A percentile compares a stretch with the other conserved stretches of the same genome.
Evolutionary conservation across 306 rosid species (phyloP).

Genomic region (Dryas octopetala): DNA sequence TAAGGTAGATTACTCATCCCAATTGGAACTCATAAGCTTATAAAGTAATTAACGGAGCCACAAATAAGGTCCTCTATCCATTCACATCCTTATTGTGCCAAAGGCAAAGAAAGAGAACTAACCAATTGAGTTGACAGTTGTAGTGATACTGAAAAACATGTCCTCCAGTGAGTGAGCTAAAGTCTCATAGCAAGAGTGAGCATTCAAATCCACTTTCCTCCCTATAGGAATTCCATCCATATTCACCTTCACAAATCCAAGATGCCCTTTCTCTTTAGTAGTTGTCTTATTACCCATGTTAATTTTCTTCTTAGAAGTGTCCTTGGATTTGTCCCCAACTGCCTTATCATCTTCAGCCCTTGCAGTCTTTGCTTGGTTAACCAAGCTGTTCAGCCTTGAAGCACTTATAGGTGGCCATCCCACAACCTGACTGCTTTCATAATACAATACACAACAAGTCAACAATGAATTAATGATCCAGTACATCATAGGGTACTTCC

Average conservation of each 20-base stretch:
- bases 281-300: conserved; percentile 21
- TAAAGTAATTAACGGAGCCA: neutral
- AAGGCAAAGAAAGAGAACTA: conserved; percentile 10
- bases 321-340: conserved; percentile 32
- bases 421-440: conserved; percentile 62
- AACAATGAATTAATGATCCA: neutral
- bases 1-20: no score
- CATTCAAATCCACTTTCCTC: conserved; percentile 64
- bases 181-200: conserved; percentile 62
- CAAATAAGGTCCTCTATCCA: neutral
- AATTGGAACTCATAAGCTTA: no score
- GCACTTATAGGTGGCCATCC: conserved; percentile 80
- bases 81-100: no score
- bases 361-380: conserved; percentile 52
- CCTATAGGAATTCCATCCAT: conserved; percentile 64
- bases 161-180: conserved; percentile 62
- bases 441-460: neutral
- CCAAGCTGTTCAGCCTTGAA: conserved; percentile 61
- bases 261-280: conserved; percentile 40
- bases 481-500: conserved; percentile 2
- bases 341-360: conserved; percentile 51
- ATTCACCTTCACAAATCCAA: conserved; percentile 67
- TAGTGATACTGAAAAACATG: conserved; percentile 52
- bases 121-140: conserved; percentile 30
- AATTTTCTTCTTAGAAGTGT: conserved; percentile 37